Evolutionary conservation across 179 eudicot genomes (phyloP).

Genomic region (Vitellaria paradoxa): DNA sequence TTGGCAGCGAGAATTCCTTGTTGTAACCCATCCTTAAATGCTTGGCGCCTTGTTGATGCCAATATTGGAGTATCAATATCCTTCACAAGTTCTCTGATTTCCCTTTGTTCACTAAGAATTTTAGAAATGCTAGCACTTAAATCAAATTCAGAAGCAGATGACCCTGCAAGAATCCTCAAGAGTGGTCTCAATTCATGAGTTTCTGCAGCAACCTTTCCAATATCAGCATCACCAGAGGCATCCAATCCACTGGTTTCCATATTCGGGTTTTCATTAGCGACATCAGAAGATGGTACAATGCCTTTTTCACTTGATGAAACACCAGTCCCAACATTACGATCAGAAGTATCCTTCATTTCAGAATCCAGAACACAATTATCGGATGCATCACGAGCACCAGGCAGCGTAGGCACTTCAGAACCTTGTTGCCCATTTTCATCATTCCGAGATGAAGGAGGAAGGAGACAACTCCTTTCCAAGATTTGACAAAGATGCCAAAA

Average conservation of each 20-base stretch:
- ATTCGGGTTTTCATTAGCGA: conserved; percentile 46
- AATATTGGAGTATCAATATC: conserved; percentile 47
- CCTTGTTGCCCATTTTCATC: conserved; percentile 44
- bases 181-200: conserved; percentile 51
- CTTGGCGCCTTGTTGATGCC: conserved; percentile 58
- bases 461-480: conserved; percentile 47
- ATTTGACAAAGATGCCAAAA: conserved; percentile 63
- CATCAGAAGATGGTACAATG: conserved; percentile 31
- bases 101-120: conserved; percentile 56
- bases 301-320: conserved; percentile 45
- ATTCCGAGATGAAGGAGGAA: conserved; percentile 41
- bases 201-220: conserved; percentile 37
- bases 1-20: conserved; percentile 48
- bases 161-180: conserved; percentile 46
- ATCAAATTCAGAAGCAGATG: conserved; percentile 48
- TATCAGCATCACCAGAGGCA: conserved; percentile 44
- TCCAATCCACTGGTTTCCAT: conserved; percentile 38
- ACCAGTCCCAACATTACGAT: conserved; percentile 41
- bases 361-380: conserved; percentile 51
- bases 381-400: conserved; percentile 50
- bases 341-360: conserved; percentile 61
- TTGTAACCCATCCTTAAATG: conserved; percentile 60
- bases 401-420: conserved; percentile 35
- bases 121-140: conserved; percentile 47
- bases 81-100: conserved; percentile 46